Conservation (phyloP, 345 rosid species). For the Aquilaria yunnanensis region DNA sequence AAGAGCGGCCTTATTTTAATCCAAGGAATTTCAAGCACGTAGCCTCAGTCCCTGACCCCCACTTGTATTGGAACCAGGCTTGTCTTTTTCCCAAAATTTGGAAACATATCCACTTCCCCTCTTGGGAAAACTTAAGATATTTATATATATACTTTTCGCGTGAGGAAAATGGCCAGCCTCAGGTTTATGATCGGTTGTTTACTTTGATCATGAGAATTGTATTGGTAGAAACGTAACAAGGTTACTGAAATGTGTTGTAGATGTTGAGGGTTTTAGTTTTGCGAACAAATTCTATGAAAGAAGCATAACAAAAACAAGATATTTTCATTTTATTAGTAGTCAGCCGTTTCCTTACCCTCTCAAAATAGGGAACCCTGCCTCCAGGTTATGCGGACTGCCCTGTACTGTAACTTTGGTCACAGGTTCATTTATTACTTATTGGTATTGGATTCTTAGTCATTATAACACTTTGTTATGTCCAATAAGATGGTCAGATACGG, state of each 20-base stretch:
- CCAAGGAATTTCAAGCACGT: conserved; percentile 11
- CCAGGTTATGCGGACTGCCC: too few relatives aligned
- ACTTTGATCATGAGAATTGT: too few relatives aligned
- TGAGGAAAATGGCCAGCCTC: conserved; percentile 7
- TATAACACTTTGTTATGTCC: too few relatives aligned
- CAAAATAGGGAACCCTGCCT: too few relatives aligned
- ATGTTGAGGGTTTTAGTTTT: too few relatives aligned
- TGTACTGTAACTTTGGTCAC: neutral
- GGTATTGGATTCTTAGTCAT: neutral
- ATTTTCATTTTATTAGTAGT: too few relatives aligned
- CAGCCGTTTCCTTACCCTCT: too few relatives aligned
- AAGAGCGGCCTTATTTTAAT: conserved; percentile 23
- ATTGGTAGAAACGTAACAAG: neutral
- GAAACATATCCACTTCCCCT: conserved; percentile 24
- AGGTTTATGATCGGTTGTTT: too few relatives aligned
- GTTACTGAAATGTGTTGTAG: too few relatives aligned
- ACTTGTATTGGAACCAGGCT: conserved; percentile 14
- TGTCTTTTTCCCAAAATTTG: conserved; percentile 22
- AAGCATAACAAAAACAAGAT: too few relatives aligned
- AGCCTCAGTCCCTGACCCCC: neutral
- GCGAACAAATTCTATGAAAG: too few relatives aligned
- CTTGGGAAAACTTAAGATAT: conserved; percentile 8
- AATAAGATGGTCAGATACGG: too few relatives aligned
- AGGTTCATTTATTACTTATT: neutral
- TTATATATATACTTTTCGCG: conserved; percentile 16